Evolutionary conservation across 495 filamentous ascomycete genomes (phyloP).

Genomic region (Neurospora sublineolata): DNA sequence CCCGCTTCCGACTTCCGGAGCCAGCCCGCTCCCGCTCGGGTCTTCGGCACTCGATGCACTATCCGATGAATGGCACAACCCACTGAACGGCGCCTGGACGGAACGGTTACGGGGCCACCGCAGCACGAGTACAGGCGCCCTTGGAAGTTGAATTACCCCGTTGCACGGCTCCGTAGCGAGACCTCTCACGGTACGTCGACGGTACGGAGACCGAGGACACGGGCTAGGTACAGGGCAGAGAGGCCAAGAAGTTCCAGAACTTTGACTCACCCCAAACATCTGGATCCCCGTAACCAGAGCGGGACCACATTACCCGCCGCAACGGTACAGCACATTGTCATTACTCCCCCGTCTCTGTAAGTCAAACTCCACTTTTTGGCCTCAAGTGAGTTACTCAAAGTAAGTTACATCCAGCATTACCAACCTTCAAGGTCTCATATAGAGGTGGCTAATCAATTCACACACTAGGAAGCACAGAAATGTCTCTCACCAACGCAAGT

Average conservation of each 20-base stretch:
- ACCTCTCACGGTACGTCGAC: neutral
- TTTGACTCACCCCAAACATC: neutral
- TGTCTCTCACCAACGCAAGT: conserved; percentile 67
- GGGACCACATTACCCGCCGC: neutral
- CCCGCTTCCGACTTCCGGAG: neutral
- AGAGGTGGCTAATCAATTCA: neutral
- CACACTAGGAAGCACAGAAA: conserved; percentile 18
- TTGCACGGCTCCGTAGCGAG: neutral
- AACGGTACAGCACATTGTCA: neutral
- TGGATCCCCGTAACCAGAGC: neutral
- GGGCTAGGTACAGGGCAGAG: neutral
- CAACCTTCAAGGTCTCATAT: neutral
- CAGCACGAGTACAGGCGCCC: neutral
- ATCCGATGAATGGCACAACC: neutral
- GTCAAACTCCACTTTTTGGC: neutral
- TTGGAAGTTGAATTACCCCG: neutral
- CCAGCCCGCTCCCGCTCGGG: neutral
- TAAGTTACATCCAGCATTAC: conserved; percentile 1
- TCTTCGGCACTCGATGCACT: neutral
- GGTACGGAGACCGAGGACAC: neutral
- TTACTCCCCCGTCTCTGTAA: neutral
- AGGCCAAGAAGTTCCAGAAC: neutral
- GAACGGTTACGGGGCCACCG: neutral
- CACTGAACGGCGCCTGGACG: neutral
- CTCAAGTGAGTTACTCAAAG: neutral